These are phyloP conservation scores for Cercophora samala DNA, from an alignment of 495 filamentous ascomycete species.

Conservation along the genomic window DNA sequence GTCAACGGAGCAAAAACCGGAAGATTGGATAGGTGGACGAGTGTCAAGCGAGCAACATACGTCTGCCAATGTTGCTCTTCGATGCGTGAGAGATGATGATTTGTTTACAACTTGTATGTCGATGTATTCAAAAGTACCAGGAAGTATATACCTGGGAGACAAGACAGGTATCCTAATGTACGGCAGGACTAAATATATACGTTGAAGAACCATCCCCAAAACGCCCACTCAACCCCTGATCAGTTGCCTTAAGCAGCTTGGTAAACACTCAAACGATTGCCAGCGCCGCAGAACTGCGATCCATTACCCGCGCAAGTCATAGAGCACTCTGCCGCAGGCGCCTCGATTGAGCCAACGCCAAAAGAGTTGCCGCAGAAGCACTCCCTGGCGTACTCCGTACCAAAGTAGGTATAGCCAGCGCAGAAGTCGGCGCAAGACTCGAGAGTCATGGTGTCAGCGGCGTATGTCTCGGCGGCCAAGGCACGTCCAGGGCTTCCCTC, in stretches of 20 bases:
- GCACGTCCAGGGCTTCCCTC: conserved; percentile 34
- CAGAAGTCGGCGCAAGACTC: conserved; percentile 40
- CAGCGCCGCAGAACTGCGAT: conserved; percentile 40
- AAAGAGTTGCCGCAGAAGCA: conserved; percentile 43
- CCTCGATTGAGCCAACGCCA: conserved; percentile 26
- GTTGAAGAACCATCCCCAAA: background rate
- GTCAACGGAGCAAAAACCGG: background rate
- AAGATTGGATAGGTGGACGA: background rate
- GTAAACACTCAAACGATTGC: conserved; percentile 35
- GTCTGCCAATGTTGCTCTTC: background rate
- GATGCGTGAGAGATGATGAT: background rate
- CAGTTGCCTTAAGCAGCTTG: background rate
- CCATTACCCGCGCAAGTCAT: conserved; percentile 41
- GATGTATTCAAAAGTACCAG: background rate
- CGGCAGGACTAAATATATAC: conserved; percentile 6
- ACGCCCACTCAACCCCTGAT: background rate
- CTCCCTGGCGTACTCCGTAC: conserved; percentile 38
- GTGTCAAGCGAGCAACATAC: background rate
- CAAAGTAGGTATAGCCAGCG: conserved; percentile 35
- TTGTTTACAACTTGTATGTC: background rate
- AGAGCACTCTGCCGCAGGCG: conserved; percentile 32
- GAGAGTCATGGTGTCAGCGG: conserved; percentile 35
- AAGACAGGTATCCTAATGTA: background rate
- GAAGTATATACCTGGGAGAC: background rate
- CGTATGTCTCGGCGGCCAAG: conserved; percentile 18